Evolutionary conservation across 75 land plant genomes (phyloP).

Genomic region (Adiantum capillusveneris): DNA sequence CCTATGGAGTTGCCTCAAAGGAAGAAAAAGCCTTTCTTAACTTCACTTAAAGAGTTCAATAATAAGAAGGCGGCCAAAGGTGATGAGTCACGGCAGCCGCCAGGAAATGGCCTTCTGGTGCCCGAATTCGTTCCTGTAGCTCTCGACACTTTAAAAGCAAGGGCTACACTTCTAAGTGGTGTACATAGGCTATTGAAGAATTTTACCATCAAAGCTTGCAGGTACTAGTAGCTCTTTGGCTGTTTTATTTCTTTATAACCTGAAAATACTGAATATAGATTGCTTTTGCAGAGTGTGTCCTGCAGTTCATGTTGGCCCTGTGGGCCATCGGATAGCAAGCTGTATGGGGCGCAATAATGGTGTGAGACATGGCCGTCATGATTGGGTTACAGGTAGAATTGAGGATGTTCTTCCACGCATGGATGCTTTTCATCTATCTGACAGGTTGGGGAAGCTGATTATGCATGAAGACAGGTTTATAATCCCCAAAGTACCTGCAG

Average conservation of each 20-base stretch:
- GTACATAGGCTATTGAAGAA: conserved; percentile 54
- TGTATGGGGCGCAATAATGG: conserved; percentile 50
- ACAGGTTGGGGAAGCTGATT: conserved; percentile 59
- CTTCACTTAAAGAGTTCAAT: conserved; percentile 42
- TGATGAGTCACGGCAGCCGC: conserved; percentile 19
- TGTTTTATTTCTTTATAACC: no score
- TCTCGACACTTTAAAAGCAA: conserved; percentile 50
- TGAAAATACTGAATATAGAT: no score
- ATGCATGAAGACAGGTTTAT: conserved; percentile 66
- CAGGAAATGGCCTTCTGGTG: conserved; percentile 79
- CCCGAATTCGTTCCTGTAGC: conserved; percentile 70
- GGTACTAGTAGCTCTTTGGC: no score
- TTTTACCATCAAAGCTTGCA: conserved; percentile 73
- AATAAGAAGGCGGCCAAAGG: no score
- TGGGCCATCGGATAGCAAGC: conserved; percentile 71
- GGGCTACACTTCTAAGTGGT: conserved; percentile 58
- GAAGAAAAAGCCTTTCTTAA: conserved; percentile 75
- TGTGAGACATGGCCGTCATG: conserved; percentile 50
- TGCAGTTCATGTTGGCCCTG: conserved; percentile 78
- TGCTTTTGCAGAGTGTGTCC: conserved; percentile 55
- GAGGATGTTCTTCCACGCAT: conserved; percentile 73
- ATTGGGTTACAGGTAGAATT: conserved; percentile 57
- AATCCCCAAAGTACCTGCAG: conserved; percentile 62
- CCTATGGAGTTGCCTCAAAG: conserved; percentile 52
- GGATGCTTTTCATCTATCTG: conserved; percentile 78